Conservation (phyloP, 805 yeast species). For the Peterozyma xylosa region DNA sequence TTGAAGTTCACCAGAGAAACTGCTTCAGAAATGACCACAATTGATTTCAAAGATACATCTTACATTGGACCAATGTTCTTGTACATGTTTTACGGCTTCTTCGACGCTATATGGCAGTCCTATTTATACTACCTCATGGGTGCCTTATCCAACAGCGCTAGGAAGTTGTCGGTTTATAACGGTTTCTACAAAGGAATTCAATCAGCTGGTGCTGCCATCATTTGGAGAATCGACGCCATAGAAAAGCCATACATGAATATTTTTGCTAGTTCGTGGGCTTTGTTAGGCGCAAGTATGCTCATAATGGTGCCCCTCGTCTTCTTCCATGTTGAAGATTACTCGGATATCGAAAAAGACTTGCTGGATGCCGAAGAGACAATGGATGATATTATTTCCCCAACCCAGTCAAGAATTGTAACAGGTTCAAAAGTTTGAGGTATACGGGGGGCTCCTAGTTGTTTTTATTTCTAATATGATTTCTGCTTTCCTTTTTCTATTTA, state of each 20-base stretch:
- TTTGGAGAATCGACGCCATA: conserved; percentile 48
- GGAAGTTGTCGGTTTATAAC: conserved; percentile 47
- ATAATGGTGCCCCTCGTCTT: conserved; percentile 40
- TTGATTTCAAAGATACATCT: conserved; percentile 37
- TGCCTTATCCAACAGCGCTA: conserved; percentile 47
- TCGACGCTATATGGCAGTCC: conserved; percentile 55
- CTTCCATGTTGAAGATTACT: conserved; percentile 34
- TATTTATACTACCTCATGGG: conserved; percentile 54
- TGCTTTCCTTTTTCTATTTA: no score
- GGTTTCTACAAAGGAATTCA: conserved; percentile 61
- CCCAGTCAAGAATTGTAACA: no score
- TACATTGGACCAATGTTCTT: conserved; percentile 57
- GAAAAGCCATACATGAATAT: conserved; percentile 27
- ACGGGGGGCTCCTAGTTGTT: no score
- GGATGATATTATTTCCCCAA: conserved; percentile 8
- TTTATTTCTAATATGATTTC: no score
- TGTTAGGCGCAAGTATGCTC: conserved; percentile 38
- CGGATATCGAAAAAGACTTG: conserved; percentile 22
- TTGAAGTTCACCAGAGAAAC: conserved; percentile 13
- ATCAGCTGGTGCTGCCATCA: conserved; percentile 56
- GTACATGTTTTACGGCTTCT: conserved; percentile 54
- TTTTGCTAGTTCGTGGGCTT: conserved; percentile 46
- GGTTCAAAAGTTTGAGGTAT: no score
- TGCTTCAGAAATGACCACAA: conserved; percentile 18
- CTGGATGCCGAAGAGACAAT: conserved; percentile 11